Percentiles rank a stretch among this genome's conserved stretches.
Evolutionary conservation across 305 asterid genomes (phyloP).

Genomic region (Fraxinus sp.): DNA sequence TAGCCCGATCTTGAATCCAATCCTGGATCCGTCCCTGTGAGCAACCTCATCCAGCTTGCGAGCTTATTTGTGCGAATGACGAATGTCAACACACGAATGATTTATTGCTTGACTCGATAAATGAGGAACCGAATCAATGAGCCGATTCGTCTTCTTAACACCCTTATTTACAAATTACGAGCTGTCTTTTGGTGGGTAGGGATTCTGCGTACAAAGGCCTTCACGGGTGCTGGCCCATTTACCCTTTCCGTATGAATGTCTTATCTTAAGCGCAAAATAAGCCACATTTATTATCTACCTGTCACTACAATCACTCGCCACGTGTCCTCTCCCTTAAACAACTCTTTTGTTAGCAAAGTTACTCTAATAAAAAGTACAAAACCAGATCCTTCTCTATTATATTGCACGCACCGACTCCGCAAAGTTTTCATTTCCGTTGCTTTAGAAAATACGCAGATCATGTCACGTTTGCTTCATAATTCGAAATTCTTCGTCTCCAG

Average conservation of each 20-base stretch:
- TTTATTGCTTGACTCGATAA: no score
- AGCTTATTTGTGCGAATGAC: no score
- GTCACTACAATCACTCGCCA: constrained; percentile 22
- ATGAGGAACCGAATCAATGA: no score
- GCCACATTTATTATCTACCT: constrained; percentile 39
- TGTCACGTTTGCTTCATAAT: constrained; percentile 54
- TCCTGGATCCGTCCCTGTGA: no score
- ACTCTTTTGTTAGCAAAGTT: not conserved
- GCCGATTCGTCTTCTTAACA: no score
- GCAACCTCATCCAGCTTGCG: no score
- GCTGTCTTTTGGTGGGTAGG: no score
- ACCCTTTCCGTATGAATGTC: not conserved
- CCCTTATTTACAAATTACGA: no score
- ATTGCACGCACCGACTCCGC: not conserved
- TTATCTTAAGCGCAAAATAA: constrained; percentile 27
- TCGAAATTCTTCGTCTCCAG: constrained; percentile 42
- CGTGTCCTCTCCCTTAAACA: constrained; percentile 22
- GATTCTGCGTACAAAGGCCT: not conserved
- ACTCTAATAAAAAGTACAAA: not conserved
- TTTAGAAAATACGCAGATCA: constrained; percentile 15
- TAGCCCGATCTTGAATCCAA: no score
- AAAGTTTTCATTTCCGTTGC: not conserved
- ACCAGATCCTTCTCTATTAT: not conserved
- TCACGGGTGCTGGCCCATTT: not conserved
- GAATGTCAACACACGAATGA: no score